These are phyloP conservation scores for Phytophthora crassamura DNA, from an alignment of 352 stramenopile genomes.

Conservation along the genomic window DNA sequence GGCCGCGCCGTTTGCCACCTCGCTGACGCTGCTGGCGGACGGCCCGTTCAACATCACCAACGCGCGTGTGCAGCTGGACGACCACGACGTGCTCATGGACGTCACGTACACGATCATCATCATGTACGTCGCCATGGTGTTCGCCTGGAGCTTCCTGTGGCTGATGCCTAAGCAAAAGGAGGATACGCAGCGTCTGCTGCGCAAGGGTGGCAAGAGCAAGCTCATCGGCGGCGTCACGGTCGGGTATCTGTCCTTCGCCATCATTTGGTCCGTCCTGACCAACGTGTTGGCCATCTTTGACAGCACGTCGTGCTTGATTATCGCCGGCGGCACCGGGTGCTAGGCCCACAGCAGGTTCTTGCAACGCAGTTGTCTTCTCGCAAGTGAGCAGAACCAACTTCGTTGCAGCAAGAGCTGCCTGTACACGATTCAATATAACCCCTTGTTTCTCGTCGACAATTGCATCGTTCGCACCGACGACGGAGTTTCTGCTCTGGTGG, in stretches of 20 bases:
- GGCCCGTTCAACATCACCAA: slow-evolving; percentile 29
- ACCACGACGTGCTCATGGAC: slow-evolving; percentile 24
- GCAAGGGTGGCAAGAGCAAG: slow-evolving; percentile 21
- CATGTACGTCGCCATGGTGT: slow-evolving; percentile 28
- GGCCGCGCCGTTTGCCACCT: slow-evolving; percentile 20
- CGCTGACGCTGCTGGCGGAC: slow-evolving; percentile 19
- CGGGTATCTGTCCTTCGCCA: slow-evolving; percentile 21
- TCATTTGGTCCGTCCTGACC: slow-evolving; percentile 25
- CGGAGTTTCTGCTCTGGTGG: slow-evolving; percentile 2
- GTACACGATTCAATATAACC: slow-evolving; percentile 13
- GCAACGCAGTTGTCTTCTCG: slow-evolving; percentile 13
- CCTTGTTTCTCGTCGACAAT: slow-evolving; percentile 1
- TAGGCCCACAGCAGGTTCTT: slow-evolving; percentile 13
- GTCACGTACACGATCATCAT: slow-evolving; percentile 34
- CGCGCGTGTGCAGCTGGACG: slow-evolving; percentile 19
- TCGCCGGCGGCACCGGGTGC: too few relatives aligned
- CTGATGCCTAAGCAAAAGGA: slow-evolving; percentile 30
- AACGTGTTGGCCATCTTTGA: slow-evolving; percentile 33
- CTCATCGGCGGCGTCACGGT: slow-evolving; percentile 25
- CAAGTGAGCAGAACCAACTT: background rate
- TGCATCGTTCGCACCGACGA: background rate
- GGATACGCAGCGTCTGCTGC: slow-evolving; percentile 20
- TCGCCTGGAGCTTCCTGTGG: slow-evolving; percentile 26
- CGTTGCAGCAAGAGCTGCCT: slow-evolving; percentile 9
- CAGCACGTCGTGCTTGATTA: slow-evolving; percentile 28